A percentile compares a stretch with the other conserved stretches of the same genome.
phyloP scores from a whole-genome alignment of 257 asterid genomes.

The Nicotiana attenuata region DNA sequence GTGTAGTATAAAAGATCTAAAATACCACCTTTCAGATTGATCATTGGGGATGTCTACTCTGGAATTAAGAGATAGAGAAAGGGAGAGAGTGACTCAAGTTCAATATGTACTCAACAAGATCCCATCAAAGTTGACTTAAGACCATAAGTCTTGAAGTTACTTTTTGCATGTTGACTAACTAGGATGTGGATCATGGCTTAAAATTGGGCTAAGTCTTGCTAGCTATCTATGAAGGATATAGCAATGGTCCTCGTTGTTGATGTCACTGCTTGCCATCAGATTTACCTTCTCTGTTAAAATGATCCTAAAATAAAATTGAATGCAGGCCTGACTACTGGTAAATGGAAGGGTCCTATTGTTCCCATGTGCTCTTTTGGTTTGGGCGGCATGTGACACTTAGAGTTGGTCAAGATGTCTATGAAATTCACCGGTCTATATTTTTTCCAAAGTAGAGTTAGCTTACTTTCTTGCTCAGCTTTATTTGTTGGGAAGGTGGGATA shows the following conservation, averaged over 20 bases:
- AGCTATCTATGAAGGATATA: not conserved
- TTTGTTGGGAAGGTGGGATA: conserved; percentile 1
- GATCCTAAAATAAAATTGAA: not conserved
- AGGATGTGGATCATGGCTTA: not conserved
- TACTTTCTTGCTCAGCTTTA: not conserved
- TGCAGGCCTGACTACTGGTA: not conserved
- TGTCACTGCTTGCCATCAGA: not conserved
- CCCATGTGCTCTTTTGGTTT: not conserved
- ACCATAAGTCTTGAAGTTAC: not conserved
- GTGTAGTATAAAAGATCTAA: not conserved
- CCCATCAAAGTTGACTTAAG: not conserved
- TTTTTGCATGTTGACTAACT: not conserved
- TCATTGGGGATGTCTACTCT: not conserved
- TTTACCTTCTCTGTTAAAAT: not conserved
- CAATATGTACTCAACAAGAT: not conserved
- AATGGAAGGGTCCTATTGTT: not conserved
- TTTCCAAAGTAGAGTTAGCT: not conserved
- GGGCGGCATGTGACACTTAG: not conserved
- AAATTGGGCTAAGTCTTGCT: not conserved
- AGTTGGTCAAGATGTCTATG: not conserved
- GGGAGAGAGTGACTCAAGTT: not conserved
- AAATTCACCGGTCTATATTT: not conserved
- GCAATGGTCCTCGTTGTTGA: not conserved
- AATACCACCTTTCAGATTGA: not conserved
- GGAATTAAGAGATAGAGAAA: not conserved